phyloP scores from a whole-genome alignment of 176 grass and related monocot species.

The Oryza longistaminata region DNA sequence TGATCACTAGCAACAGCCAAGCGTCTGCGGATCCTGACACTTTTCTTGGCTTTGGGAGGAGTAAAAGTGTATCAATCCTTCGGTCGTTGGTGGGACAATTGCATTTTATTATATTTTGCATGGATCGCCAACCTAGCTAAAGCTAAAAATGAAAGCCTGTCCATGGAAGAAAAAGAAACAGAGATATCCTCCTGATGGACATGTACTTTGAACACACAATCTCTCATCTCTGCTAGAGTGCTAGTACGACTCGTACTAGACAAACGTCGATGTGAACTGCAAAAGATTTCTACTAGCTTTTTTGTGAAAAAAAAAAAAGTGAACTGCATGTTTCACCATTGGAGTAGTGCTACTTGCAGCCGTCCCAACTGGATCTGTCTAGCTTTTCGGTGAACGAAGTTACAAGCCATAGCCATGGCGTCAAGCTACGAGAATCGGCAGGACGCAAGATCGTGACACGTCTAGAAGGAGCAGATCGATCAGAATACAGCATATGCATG shows the following conservation, averaged over 20 bases:
- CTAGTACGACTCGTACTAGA: background rate
- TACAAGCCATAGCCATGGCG: constrained; percentile 6
- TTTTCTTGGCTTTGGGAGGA: constrained; percentile 57
- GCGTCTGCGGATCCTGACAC: constrained; percentile 14
- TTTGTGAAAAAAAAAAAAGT: background rate
- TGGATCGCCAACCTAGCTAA: constrained; percentile 8
- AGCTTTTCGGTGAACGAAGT: background rate
- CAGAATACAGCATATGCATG: background rate
- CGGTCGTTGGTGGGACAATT: constrained; percentile 15
- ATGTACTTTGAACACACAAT: background rate
- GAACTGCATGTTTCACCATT: background rate
- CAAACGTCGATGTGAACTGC: background rate
- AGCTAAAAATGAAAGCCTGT: background rate
- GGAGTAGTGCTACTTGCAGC: background rate
- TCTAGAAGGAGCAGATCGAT: background rate
- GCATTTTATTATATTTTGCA: constrained; percentile 11
- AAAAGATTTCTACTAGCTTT: background rate
- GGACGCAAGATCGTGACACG: constrained; percentile 3
- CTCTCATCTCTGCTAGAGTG: background rate
- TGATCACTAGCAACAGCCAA: constrained; percentile 32
- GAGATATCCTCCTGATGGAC: background rate
- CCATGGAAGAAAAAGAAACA: background rate
- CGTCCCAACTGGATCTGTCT: background rate
- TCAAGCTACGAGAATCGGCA: constrained; percentile 28
- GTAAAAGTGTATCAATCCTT: constrained; percentile 40